Evolutionary conservation across 2,329 filamentous ascomycete species (phyloP).

Genomic region (Cercospora sojina): DNA sequence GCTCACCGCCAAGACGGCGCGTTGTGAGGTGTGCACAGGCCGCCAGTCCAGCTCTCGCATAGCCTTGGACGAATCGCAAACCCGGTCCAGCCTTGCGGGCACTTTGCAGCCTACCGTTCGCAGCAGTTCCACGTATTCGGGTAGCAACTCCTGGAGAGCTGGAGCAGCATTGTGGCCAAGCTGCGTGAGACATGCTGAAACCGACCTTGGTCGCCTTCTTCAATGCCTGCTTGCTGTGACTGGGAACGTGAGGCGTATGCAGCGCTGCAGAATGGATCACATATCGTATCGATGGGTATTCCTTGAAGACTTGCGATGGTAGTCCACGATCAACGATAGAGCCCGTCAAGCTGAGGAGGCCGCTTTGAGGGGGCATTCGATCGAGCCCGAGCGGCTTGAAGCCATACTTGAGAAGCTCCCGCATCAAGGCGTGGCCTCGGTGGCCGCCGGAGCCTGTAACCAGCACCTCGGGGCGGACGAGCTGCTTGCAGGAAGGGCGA

Average conservation of each 20-base stretch:
- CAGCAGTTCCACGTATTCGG: not conserved
- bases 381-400: not conserved
- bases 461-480: not conserved
- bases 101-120: conserved; percentile 20
- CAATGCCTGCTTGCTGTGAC: conserved; percentile 14
- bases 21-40: conserved; percentile 17
- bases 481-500: not conserved
- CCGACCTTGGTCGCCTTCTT: not conserved
- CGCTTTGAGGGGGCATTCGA: not conserved
- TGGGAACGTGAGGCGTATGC: conserved; percentile 23
- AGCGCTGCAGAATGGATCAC: conserved; percentile 22
- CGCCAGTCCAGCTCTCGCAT: conserved; percentile 16
- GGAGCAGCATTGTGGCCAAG: not conserved
- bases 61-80: conserved; percentile 19
- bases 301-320: not conserved
- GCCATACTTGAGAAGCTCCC: not conserved
- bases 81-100: conserved; percentile 15
- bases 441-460: not conserved
- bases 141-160: not conserved
- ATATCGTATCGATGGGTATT: conserved; percentile 13
- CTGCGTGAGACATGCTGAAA: not conserved
- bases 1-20: conserved; percentile 5
- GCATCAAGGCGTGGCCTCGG: not conserved
- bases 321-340: not conserved
- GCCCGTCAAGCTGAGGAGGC: not conserved